Evolutionary conservation across 169 alveolate genomes (phyloP).

Genomic region (Cryptosporidium sp.): DNA sequence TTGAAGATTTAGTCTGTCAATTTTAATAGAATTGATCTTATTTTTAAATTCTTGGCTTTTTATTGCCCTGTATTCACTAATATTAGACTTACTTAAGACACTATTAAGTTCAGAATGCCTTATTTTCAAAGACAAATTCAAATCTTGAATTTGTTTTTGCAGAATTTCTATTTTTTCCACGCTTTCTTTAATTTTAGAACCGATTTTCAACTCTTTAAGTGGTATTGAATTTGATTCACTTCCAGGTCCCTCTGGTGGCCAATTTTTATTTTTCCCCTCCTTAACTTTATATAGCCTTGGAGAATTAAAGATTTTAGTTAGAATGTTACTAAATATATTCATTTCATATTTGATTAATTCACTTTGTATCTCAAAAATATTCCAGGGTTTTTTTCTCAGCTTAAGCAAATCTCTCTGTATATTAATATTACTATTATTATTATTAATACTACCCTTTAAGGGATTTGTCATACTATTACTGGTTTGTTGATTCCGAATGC

Average conservation of each 20-base stretch:
- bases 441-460: background rate
- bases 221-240: slow-evolving; percentile 27
- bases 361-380: slow-evolving; percentile 24
- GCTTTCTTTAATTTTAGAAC: background rate
- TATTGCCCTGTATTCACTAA: slow-evolving; percentile 52
- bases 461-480: background rate
- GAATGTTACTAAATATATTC: background rate
- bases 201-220: background rate
- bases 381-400: slow-evolving; percentile 38
- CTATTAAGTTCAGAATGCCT: background rate
- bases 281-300: slow-evolving; percentile 12
- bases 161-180: background rate
- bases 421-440: background rate
- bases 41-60: slow-evolving; percentile 6
- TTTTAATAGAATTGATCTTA: background rate
- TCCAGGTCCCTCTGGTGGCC: slow-evolving; percentile 76
- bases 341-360: background rate
- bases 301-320: slow-evolving; percentile 25
- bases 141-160: slow-evolving; percentile 2
- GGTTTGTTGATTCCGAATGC: background rate
- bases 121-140: background rate
- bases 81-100: slow-evolving; percentile 13
- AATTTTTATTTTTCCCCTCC: slow-evolving; percentile 21
- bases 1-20: background rate
- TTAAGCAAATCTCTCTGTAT: background rate